Conservation (phyloP, 176 grass and related monocot genomes). For the Phoenix dactylifera region DNA sequence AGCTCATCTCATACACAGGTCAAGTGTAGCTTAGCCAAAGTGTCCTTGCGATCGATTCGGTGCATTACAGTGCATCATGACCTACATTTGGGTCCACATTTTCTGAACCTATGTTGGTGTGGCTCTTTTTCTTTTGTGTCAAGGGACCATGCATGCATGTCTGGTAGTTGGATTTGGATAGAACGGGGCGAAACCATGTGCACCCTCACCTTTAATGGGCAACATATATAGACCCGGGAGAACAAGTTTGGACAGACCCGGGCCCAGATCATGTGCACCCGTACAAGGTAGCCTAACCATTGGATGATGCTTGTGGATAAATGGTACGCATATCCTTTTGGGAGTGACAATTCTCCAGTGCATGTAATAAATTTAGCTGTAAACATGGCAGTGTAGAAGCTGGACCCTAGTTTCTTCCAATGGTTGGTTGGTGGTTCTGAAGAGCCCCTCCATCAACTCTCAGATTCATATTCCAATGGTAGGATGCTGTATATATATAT, state of each 20-base stretch:
- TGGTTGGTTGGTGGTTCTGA: no score
- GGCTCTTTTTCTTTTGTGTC: neutral
- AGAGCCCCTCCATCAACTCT: no score
- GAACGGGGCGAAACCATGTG: slow-evolving; percentile 31
- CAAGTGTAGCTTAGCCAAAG: neutral
- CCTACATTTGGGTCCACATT: slow-evolving; percentile 21
- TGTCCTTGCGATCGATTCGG: neutral
- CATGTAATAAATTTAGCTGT: no score
- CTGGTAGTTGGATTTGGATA: slow-evolving; percentile 7
- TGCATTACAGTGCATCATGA: slow-evolving; percentile 15
- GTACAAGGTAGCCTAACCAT: slow-evolving; percentile 28
- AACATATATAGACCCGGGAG: slow-evolving; percentile 2
- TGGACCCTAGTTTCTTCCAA: no score
- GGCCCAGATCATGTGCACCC: slow-evolving; percentile 39
- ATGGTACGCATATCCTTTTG: no score
- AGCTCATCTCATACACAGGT: no score
- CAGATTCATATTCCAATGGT: no score
- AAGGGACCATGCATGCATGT: neutral
- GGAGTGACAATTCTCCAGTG: no score
- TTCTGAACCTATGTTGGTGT: neutral
- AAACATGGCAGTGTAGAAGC: no score
- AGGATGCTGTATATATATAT: no score
- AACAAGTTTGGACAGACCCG: slow-evolving; percentile 19
- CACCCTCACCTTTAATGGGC: slow-evolving; percentile 19
- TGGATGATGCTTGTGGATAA: no score